These are phyloP conservation scores for Haplosporangium sp. DNA, from an alignment of 371 early-diverging fungal species.

Conservation along the genomic window DNA sequence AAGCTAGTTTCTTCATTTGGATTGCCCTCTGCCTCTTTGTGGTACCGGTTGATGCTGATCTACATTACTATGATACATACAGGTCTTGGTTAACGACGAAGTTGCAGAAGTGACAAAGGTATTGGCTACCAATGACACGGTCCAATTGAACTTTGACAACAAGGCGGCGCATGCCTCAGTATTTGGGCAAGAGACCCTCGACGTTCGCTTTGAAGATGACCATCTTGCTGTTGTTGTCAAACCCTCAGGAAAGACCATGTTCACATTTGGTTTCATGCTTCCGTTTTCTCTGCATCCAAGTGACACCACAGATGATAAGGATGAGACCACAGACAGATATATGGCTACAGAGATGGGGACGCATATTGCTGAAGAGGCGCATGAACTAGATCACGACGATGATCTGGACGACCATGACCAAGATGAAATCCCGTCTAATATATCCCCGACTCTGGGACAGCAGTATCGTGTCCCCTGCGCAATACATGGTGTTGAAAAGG, in stretches of 20 bases:
- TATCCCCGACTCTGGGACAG: conserved; percentile 34
- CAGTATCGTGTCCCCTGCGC: conserved; percentile 38
- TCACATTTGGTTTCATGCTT: conserved; percentile 32
- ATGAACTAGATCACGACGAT: conserved; percentile 29
- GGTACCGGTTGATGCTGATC: background rate
- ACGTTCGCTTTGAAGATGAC: conserved; percentile 60
- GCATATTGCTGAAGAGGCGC: conserved; percentile 55
- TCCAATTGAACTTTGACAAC: conserved; percentile 59
- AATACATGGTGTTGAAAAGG: conserved; percentile 60
- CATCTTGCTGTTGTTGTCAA: conserved; percentile 66
- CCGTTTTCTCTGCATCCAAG: conserved; percentile 25
- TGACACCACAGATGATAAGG: background rate
- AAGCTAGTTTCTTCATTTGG: background rate
- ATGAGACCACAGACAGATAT: background rate
- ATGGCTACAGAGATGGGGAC: background rate
- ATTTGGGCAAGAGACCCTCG: conserved; percentile 55
- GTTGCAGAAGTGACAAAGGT: conserved; percentile 60
- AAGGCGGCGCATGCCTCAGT: conserved; percentile 49
- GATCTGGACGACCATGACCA: conserved; percentile 35
- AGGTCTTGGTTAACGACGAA: conserved; percentile 62
- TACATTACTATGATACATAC: background rate
- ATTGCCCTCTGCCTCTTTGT: background rate
- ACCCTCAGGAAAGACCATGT: conserved; percentile 62
- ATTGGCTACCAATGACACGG: conserved; percentile 55
- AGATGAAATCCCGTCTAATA: conserved; percentile 44